Conservation (phyloP, 495 filamentous ascomycete genomes). For the Parathielavia appendiculata region DNA sequence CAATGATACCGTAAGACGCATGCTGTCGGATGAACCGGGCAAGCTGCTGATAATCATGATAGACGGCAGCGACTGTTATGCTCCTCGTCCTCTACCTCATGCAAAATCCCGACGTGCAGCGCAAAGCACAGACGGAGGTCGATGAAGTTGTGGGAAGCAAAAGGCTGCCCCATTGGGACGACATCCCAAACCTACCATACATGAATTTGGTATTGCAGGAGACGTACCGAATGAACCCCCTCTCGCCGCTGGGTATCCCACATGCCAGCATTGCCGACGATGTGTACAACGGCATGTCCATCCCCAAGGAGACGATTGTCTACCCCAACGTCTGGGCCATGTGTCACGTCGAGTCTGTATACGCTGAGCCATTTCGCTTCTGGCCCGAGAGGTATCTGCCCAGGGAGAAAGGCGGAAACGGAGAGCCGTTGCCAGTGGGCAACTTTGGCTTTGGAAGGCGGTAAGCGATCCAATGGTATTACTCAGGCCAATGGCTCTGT, state of each 20-base stretch:
- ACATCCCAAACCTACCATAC: constrained; percentile 50
- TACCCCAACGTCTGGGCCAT: constrained; percentile 48
- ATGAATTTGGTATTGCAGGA: constrained; percentile 51
- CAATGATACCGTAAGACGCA: constrained; percentile 40
- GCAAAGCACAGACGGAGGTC: constrained; percentile 54
- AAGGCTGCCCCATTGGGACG: constrained; percentile 47
- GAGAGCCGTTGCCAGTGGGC: constrained; percentile 45
- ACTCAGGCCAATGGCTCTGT: too few relatives aligned
- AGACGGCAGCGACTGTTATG: constrained; percentile 39
- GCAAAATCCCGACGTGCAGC: constrained; percentile 43
- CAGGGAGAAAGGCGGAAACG: constrained; percentile 41
- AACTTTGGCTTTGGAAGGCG: constrained; percentile 51
- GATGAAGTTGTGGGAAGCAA: constrained; percentile 47
- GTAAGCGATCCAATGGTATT: constrained; percentile 6
- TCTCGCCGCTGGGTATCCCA: constrained; percentile 55
- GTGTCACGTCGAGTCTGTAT: constrained; percentile 38
- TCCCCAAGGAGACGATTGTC: constrained; percentile 44
- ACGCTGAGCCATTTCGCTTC: constrained; percentile 39
- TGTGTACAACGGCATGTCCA: constrained; percentile 44
- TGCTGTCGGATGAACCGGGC: background rate
- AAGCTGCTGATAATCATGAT: background rate
- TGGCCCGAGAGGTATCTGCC: constrained; percentile 45
- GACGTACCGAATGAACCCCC: constrained; percentile 56
- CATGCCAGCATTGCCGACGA: constrained; percentile 53
- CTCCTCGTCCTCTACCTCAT: constrained; percentile 41